These are phyloP conservation scores for Ogataea haglerorum DNA, from an alignment of 805 yeast genomes.

Conservation along the genomic window DNA sequence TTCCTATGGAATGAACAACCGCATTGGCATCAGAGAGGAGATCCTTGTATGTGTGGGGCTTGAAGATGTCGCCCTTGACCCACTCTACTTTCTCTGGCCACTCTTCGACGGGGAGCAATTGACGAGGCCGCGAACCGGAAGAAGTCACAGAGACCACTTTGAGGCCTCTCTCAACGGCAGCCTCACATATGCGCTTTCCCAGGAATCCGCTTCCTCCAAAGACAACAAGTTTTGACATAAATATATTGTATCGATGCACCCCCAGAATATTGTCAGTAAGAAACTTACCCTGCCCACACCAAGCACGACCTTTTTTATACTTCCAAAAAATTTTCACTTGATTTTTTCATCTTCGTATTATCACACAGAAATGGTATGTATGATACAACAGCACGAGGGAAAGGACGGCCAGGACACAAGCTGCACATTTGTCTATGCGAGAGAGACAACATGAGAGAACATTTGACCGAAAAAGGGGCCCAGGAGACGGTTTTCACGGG, in stretches of 20 bases:
- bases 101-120: conserved; percentile 29
- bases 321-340: conserved; percentile 17
- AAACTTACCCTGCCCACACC: conserved; percentile 15
- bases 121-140: conserved; percentile 51
- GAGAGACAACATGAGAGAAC: too few relatives aligned
- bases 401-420: background rate
- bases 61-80: conserved; percentile 65
- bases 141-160: conserved; percentile 60
- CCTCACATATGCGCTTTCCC: conserved; percentile 67
- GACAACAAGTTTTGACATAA: conserved; percentile 41
- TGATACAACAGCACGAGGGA: background rate
- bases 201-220: conserved; percentile 89
- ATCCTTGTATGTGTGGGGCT: conserved; percentile 53
- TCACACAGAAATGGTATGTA: conserved; percentile 15
- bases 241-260: conserved; percentile 5
- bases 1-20: conserved; percentile 83
- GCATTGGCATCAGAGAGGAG: conserved; percentile 49
- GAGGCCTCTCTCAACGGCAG: conserved; percentile 59
- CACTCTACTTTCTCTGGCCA: conserved; percentile 65
- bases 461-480: too few relatives aligned
- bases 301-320: conserved; percentile 11
- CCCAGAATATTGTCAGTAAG: background rate
- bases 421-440: too few relatives aligned
- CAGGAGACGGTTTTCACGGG: too few relatives aligned
- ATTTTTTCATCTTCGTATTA: conserved; percentile 14